These are phyloP conservation scores for Candida patagonica DNA, from an alignment of 805 yeast species.

Conservation along the genomic window DNA sequence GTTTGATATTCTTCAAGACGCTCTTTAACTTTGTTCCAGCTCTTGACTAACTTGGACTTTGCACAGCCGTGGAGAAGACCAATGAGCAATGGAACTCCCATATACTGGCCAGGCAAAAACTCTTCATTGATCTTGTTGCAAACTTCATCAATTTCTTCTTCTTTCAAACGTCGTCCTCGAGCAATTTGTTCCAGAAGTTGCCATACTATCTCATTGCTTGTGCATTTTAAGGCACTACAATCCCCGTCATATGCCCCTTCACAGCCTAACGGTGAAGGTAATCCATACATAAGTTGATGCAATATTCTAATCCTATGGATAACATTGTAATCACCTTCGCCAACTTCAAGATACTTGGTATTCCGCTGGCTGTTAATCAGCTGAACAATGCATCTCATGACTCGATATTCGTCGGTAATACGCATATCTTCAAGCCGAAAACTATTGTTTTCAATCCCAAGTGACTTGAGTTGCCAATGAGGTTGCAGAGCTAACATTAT, in stretches of 20 bases:
- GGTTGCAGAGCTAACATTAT: conserved; percentile 19
- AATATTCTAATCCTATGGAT: conserved; percentile 8
- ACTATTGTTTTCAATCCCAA: conserved; percentile 16
- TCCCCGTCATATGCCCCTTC: too few species aligned
- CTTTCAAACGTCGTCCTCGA: neutral
- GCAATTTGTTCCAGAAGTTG: neutral
- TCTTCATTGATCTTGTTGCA: too few species aligned
- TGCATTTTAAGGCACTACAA: too few species aligned
- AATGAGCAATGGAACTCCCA: too few species aligned
- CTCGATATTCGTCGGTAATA: conserved; percentile 25
- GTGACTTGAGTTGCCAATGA: conserved; percentile 8
- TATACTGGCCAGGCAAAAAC: too few species aligned
- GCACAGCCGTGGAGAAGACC: too few species aligned
- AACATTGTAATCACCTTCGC: conserved; percentile 13
- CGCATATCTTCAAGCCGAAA: conserved; percentile 26
- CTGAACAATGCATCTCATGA: conserved; percentile 21
- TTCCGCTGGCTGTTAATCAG: conserved; percentile 8
- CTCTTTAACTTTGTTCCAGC: too few species aligned
- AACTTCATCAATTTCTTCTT: neutral
- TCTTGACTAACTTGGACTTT: too few species aligned
- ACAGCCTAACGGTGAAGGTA: neutral
- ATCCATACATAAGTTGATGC: conserved; percentile 11
- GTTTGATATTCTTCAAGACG: too few species aligned
- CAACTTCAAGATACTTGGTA: conserved; percentile 15
- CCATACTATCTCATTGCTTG: neutral